Conservation (phyloP, 306 rosid species). For the Citrullus mucosospermus region DNA sequence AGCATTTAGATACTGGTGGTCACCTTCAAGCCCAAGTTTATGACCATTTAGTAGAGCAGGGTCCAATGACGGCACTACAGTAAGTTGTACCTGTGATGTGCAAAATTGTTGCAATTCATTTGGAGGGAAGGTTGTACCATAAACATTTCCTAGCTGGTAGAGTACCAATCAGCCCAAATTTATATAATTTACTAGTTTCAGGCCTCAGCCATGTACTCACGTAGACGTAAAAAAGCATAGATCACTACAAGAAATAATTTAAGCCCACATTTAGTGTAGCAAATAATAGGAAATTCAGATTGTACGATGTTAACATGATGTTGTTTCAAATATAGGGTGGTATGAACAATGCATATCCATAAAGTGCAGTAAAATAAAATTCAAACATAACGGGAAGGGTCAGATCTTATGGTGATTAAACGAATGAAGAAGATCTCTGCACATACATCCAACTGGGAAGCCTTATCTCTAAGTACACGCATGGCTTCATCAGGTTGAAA, state of each 20-base stretch:
- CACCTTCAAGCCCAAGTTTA: conserved; percentile 90
- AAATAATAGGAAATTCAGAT: background rate
- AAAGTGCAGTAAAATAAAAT: background rate
- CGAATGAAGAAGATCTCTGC: conserved; percentile 7
- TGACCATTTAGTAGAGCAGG: conserved; percentile 47
- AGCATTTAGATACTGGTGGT: conserved; percentile 88
- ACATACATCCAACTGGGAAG: conserved; percentile 61
- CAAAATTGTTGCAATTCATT: conserved; percentile 15
- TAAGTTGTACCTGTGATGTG: conserved; percentile 57
- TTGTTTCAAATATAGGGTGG: background rate
- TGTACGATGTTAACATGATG: background rate
- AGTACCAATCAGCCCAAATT: background rate
- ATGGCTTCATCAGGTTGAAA: conserved; percentile 90
- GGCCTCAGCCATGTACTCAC: no score
- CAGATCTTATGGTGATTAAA: background rate
- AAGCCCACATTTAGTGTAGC: background rate
- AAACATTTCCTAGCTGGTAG: background rate
- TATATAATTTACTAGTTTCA: no score
- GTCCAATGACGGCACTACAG: conserved; percentile 49
- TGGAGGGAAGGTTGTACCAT: background rate
- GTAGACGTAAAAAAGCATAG: background rate
- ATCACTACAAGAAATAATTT: background rate
- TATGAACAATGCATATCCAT: background rate
- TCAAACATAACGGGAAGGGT: background rate
- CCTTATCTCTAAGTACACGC: conserved; percentile 69